Base-by-base conservation (phyloP, 1,284 basidiomycete genomes). In the Pulveroboletus sp. region DNA sequence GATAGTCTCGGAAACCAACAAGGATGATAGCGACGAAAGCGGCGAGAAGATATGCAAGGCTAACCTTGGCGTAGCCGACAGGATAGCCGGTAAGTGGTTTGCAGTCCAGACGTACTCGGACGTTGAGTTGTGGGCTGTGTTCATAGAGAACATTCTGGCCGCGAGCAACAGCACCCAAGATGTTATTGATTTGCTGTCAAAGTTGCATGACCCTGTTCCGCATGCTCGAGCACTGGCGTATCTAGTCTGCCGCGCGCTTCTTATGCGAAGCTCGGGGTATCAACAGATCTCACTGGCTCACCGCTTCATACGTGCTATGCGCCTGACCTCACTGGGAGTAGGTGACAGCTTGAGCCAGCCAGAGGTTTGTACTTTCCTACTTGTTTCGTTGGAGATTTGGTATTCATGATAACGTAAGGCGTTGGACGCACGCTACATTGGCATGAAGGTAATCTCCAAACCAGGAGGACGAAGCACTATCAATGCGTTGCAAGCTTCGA, bases 31-130 rank as follows among this genome's bases (percentile, higher is more conserved):
- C n/a, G 74, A 65, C 18, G 74, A 73, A 53, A 56, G 52, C 1
- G 66, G 70, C 9, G 79, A 82, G 47, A 78, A 74, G 60, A 78
- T 87, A 75, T 77, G 72, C 36, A 71, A 71, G 33, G 66, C 78
- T 9, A 90, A 91, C 63, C 57, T 79, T 26, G 74, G 73, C 1
- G 64, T 91, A 20, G 78, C 83, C 0, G 69, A 75, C 29, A 80
- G 79, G 62, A 82, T 92, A 58, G 87, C 89, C 54, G 82, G 90
- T 91, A 57, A 59, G 84, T 75, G 36, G 10, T 39, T 53, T 22
- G 52, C 50, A 48, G 35, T 20, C 28, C 8, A n/a, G 44, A 18
- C n/a, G 15, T 15, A 31, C 20, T 43, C 22, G 10, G n/a, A 51
- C 14, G 35, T 28, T 53, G 43, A 61, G 35, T 29, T 25, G 5